phyloP scores from a whole-genome alignment of 345 rosid genomes.

The Salix viminalis region DNA sequence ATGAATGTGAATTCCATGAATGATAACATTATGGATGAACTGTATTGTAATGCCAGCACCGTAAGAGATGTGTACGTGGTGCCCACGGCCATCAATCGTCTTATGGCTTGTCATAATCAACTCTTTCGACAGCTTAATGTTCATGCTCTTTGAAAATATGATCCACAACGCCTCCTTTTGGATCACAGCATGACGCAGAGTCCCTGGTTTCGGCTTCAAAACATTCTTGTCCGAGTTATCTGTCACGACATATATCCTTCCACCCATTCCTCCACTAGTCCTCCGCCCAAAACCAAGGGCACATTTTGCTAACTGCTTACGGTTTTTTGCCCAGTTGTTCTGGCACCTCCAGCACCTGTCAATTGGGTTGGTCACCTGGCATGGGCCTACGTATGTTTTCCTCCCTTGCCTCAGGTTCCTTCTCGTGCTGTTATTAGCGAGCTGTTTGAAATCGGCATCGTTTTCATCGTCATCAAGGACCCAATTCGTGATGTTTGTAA shows the following conservation, averaged over 20 bases:
- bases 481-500: not conserved
- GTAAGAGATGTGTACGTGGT: conserved; percentile 15
- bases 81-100: conserved; percentile 33
- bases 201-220: conserved; percentile 12
- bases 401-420: conserved; percentile 22
- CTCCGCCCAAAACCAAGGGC: conserved; percentile 20
- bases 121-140: conserved; percentile 19
- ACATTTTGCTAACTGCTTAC: conserved; percentile 18
- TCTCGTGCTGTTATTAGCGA: not conserved
- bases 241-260: conserved; percentile 4
- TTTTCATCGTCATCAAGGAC: not conserved
- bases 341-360: conserved; percentile 24
- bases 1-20: conserved; percentile 14
- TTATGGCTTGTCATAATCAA: conserved; percentile 11
- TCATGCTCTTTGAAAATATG: conserved; percentile 12
- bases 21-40: conserved; percentile 15
- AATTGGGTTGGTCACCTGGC: conserved; percentile 15
- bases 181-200: conserved; percentile 20
- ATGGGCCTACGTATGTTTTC: conserved; percentile 5
- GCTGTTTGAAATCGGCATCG: not conserved
- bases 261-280: conserved; percentile 15
- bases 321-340: conserved; percentile 6
- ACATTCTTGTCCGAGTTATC: conserved; percentile 8
- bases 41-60: conserved; percentile 24
- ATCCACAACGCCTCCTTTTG: conserved; percentile 28